Evolutionary conservation across 2,329 filamentous ascomycete genomes (phyloP), one percentile per base, ranked within the genome.

Genomic region (Cladophialophora bantiana): DNA sequence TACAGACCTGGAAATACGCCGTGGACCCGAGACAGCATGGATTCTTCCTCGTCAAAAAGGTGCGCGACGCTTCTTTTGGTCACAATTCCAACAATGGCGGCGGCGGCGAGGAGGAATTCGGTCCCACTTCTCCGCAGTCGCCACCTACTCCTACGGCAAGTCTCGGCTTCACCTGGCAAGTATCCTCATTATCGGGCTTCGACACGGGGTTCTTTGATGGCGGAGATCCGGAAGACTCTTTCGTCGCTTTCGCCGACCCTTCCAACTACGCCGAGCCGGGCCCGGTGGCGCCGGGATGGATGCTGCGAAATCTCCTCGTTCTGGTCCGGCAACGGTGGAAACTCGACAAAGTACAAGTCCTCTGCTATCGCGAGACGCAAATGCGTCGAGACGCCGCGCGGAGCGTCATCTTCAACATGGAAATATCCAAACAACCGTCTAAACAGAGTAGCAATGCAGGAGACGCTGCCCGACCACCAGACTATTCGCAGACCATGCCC

Each of bases 211-310:
- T 99, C 79, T 99, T 99, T 77, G 84, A 90, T 54, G 85, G 85
- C 20, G 84, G 90, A 6, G 81, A 86, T 2, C 83, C 88, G n/a
- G 85, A 90, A 71, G 92, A 98, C 77, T 87, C 87, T 68, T 97
- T 90, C 75, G 85, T 98, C 20, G 89, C 90, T 59, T 98, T 99
- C 76, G 91, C 91, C 20, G 95, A 99, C 76, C 92, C 95, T 0
- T 98, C 95, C 0, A 97, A 93, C 20, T 98, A 97, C 75, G 83
- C 89, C 0, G 90, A 93, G 60, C 94, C 95, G 1, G 93, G 93
- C 0, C 98, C 94, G 93, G 93, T 94, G 76, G 91, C 93, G 57
- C 94, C 95, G 1, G 93, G 93, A 0, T 99, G 95, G 95, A 93
- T 94, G 77, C 80, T 99, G 57, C 86, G 95, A 60, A 99, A 99